These are phyloP conservation scores for Chaetomiaceae sp. DNA, from an alignment of 2,329 filamentous ascomycete species.

Conservation along the genomic window DNA sequence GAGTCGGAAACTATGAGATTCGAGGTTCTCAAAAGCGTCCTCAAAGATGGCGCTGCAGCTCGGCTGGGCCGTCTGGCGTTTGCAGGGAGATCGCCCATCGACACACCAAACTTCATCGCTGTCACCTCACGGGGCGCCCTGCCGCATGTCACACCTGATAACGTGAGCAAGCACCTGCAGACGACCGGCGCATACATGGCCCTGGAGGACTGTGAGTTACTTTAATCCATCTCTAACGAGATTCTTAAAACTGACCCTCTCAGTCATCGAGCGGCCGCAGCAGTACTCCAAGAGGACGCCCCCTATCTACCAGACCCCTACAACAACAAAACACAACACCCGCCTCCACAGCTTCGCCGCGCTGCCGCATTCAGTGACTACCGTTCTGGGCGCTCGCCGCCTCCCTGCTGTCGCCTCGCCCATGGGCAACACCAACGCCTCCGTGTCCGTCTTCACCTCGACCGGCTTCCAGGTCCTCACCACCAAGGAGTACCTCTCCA, in stretches of 20 bases:
- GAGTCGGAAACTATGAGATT: slow-evolving; percentile 37
- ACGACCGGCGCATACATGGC: slow-evolving; percentile 73
- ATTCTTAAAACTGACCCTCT: not conserved
- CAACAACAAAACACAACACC: slow-evolving; percentile 22
- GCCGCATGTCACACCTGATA: slow-evolving; percentile 87
- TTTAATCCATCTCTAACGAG: slow-evolving; percentile 6
- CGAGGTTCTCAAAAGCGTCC: slow-evolving; percentile 41
- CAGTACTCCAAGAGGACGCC: slow-evolving; percentile 40
- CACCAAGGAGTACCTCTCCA: slow-evolving; percentile 63
- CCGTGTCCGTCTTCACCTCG: slow-evolving; percentile 76
- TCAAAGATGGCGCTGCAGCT: slow-evolving; percentile 42
- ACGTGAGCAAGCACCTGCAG: slow-evolving; percentile 59
- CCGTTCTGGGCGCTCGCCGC: slow-evolving; percentile 73
- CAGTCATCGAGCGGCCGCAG: slow-evolving; percentile 51
- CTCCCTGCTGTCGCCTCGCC: slow-evolving; percentile 71
- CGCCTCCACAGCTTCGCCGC: slow-evolving; percentile 74
- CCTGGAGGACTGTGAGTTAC: slow-evolving; percentile 81
- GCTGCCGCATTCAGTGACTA: slow-evolving; percentile 59
- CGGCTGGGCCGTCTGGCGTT: slow-evolving; percentile 66
- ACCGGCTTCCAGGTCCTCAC: slow-evolving; percentile 75
- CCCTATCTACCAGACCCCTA: slow-evolving; percentile 42
- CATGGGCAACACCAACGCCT: slow-evolving; percentile 63
- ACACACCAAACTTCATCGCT: slow-evolving; percentile 79
- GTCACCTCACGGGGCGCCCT: slow-evolving; percentile 78
- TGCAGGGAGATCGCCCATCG: slow-evolving; percentile 57